These are phyloP conservation scores for Colletotrichum neosansevieriae DNA, from an alignment of 2,329 filamentous ascomycete genomes.

Conservation along the genomic window DNA sequence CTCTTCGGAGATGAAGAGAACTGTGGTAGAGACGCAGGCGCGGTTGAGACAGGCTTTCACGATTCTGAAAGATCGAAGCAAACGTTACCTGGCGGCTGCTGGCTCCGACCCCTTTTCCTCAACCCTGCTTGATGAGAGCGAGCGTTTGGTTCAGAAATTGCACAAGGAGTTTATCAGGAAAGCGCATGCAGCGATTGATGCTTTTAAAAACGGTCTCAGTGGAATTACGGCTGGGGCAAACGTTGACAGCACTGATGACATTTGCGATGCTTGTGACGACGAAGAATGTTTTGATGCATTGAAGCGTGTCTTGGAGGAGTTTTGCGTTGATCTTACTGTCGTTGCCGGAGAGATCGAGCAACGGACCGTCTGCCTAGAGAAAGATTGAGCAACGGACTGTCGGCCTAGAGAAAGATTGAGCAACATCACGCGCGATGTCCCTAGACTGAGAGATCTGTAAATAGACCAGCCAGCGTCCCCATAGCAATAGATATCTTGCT, in stretches of 20 bases:
- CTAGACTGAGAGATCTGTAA: no score
- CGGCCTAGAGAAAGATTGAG: no score
- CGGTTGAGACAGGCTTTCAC: constrained; percentile 18
- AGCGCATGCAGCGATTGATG: constrained; percentile 21
- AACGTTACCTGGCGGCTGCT: neutral
- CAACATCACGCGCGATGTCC: no score
- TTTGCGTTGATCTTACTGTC: neutral
- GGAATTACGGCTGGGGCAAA: neutral
- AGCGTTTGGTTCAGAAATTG: constrained; percentile 8
- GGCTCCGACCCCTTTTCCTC: neutral
- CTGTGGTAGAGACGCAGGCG: constrained; percentile 1
- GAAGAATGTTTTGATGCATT: neutral
- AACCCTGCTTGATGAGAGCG: constrained; percentile 13
- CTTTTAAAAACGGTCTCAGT: constrained; percentile 3
- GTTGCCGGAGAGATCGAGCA: neutral
- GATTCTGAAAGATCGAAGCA: constrained; percentile 23
- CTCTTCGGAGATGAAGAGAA: neutral
- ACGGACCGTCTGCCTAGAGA: no score
- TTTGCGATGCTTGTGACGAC: neutral
- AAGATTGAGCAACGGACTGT: no score
- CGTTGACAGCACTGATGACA: neutral
- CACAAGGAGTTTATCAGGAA: neutral
- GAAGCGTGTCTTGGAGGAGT: constrained; percentile 18
- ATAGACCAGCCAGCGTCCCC: no score
- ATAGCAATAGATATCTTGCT: no score